Base-by-base conservation (phyloP, 176 grass and related monocot genomes). In the Thalia dealbata region DNA sequence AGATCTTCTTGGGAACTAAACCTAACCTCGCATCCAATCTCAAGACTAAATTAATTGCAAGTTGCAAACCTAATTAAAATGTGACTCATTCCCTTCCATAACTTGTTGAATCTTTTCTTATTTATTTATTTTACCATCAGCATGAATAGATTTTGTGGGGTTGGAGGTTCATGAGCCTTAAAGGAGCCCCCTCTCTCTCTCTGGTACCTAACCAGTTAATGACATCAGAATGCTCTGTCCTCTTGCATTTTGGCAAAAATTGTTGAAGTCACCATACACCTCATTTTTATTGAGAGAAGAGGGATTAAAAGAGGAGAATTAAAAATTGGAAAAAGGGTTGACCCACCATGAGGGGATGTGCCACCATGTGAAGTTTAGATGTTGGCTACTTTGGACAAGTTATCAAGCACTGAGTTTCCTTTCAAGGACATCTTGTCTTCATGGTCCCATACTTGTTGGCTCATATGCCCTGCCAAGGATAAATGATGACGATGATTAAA, bases 81-180 rank as follows among this genome's bases (percentile, higher is more conserved):
- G 3, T 18, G 51, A 52, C 54, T 58, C 54, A 7, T 58, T n/a
- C 54, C 14, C 14, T 19, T 58, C 54, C 54, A 58, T n/a, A 58
- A 58, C 54, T 58, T 21, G 54, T 58, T 14, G 54, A 58, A 38
- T 4, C 4, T 38, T 38, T 38, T 38, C 3, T 38, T 38, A 1
- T 38, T 38, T 4, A 38, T 38, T 38, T 58, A 7, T n/a, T n/a
- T 58, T 14, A n/a, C n/a, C 18, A 18, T n/a, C 54, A 28, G 24
- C 61, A 63, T 28, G 61, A 63, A 63, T 29, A 63, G 61, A 63
- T 63, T 63, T 28, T 63, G 61, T 28, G 24, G 61, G 61, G 61
- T 15, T 63, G 61, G 10, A 63, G 60, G 8, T 12, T 28, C 22
- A 28, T 62, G 23, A 63, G 25, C 25, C 61, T 6, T 30, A 63